A percentile compares a stretch with the other conserved stretches of the same genome.
Conservation (phyloP, 768 basidiomycete species). For the Boletus vinaceobasis region DNA sequence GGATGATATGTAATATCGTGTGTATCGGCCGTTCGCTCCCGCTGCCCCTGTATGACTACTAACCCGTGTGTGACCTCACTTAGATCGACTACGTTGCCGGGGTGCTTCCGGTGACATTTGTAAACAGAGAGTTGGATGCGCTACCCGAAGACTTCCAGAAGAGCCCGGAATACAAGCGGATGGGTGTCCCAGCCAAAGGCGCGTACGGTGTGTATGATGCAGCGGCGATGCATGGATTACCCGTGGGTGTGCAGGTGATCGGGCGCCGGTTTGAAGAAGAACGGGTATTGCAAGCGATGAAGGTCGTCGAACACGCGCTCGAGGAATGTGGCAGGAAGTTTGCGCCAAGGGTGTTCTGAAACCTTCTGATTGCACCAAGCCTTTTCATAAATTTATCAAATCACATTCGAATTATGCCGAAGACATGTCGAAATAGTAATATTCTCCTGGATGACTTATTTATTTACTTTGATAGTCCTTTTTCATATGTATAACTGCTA, state of each 20-base stretch:
- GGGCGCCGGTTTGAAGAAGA: slow-evolving; percentile 68
- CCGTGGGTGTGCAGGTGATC: slow-evolving; percentile 63
- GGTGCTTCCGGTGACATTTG: slow-evolving; percentile 57
- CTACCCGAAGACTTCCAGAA: slow-evolving; percentile 31
- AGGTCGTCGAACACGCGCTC: slow-evolving; percentile 45
- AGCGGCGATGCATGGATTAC: slow-evolving; percentile 62
- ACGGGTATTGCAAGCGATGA: slow-evolving; percentile 68
- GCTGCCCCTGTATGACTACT: background rate
- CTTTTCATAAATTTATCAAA: background rate
- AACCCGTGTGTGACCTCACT: background rate
- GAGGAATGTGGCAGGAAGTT: slow-evolving; percentile 21
- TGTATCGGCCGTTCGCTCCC: slow-evolving; percentile 12
- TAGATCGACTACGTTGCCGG: slow-evolving; percentile 57
- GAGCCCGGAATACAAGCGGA: slow-evolving; percentile 24
- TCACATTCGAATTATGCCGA: no score
- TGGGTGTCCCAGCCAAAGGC: slow-evolving; percentile 44
- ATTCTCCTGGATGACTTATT: no score
- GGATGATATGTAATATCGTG: slow-evolving; percentile 45
- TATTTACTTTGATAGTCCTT: no score
- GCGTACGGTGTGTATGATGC: slow-evolving; percentile 57
- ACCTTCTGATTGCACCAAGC: background rate
- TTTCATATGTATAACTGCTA: no score
- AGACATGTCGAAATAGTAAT: no score
- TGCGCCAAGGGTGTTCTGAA: slow-evolving; percentile 22
- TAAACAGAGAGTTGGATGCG: slow-evolving; percentile 42